Percentiles rank a stretch among this genome's conserved stretches.
These are phyloP conservation scores for Kwoniella sp. DNA, from an alignment of 768 basidiomycete species.

Conservation along the genomic window DNA sequence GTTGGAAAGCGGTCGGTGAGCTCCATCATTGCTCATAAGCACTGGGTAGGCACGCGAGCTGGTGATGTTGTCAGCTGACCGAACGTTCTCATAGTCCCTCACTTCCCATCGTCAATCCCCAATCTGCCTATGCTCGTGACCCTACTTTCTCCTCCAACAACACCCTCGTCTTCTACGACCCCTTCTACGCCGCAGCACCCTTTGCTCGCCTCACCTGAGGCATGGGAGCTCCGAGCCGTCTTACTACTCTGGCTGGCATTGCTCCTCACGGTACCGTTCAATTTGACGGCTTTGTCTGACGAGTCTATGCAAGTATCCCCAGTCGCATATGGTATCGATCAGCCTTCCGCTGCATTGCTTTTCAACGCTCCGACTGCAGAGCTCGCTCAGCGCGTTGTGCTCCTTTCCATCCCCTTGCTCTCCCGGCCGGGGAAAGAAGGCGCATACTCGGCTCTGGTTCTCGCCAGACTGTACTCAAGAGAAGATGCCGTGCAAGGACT, in stretches of 20 bases:
- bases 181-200: conserved; percentile 55
- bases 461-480: conserved; percentile 81
- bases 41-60: conserved; percentile 16
- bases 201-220: conserved; percentile 44
- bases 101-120: conserved; percentile 87
- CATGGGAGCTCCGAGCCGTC: conserved; percentile 83
- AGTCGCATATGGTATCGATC: conserved; percentile 26
- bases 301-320: conserved; percentile 58
- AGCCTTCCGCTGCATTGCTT: conserved; percentile 18
- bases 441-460: conserved; percentile 76
- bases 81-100: conserved; percentile 66
- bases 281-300: conserved; percentile 76
- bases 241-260: conserved; percentile 91
- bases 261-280: conserved; percentile 91
- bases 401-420: conserved; percentile 40
- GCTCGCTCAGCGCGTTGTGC: conserved; percentile 61
- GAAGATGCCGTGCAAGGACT: conserved; percentile 56
- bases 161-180: conserved; percentile 58
- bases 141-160: conserved; percentile 61
- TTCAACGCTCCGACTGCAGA: conserved; percentile 63
- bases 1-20: conserved; percentile 88
- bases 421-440: conserved; percentile 70
- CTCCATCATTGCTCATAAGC: too few relatives aligned
- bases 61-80: conserved; percentile 1
- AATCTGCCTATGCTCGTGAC: conserved; percentile 76